phyloP scores from a whole-genome alignment of 2,329 filamentous ascomycete species.

The Aspergillus uvarum region DNA sequence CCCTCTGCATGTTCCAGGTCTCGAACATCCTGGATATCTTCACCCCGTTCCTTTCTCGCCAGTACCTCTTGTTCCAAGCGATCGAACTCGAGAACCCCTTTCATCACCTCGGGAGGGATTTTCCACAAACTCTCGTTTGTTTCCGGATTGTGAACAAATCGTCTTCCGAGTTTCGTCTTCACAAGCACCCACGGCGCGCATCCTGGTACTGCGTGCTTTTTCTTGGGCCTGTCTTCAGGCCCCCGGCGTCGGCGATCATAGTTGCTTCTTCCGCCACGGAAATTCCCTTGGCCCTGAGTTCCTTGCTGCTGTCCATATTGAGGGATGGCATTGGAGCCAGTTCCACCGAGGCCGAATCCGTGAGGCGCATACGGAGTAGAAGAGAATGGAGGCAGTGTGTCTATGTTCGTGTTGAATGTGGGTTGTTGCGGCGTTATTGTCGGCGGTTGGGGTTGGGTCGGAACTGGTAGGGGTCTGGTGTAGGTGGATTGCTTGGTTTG shows the following conservation, averaged over 20 bases:
- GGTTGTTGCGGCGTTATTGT: slow-evolving; percentile 46
- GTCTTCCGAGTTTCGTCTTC: slow-evolving; percentile 83
- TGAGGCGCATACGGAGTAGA: slow-evolving; percentile 37
- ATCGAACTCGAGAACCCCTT: slow-evolving; percentile 68
- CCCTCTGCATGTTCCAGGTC: slow-evolving; percentile 19
- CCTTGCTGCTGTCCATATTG: slow-evolving; percentile 24
- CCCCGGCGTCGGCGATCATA: slow-evolving; percentile 65
- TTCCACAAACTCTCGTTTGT: slow-evolving; percentile 94
- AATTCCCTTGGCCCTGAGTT: slow-evolving; percentile 48
- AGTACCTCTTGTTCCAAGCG: slow-evolving; percentile 68
- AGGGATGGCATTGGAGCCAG: slow-evolving; percentile 5
- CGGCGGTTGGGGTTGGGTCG: slow-evolving; percentile 24
- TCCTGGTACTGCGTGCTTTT: slow-evolving; percentile 74
- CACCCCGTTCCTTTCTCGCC: slow-evolving; percentile 52
- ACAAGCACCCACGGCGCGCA: slow-evolving; percentile 87
- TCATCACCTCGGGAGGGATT: slow-evolving; percentile 82
- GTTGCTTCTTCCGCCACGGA: slow-evolving; percentile 53
- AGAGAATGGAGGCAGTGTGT: slow-evolving; percentile 38
- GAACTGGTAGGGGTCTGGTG: slow-evolving; percentile 61
- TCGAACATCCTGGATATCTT: slow-evolving; percentile 24
- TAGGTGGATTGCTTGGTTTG: slow-evolving; percentile 85
- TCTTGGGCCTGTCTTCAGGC: slow-evolving; percentile 75
- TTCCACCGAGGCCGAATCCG: slow-evolving; percentile 16
- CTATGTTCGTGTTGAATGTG: slow-evolving; percentile 35
- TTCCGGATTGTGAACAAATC: slow-evolving; percentile 84